Evolutionary conservation across 345 rosid species (phyloP).

Genomic region (Hibiscus mutabilis): DNA sequence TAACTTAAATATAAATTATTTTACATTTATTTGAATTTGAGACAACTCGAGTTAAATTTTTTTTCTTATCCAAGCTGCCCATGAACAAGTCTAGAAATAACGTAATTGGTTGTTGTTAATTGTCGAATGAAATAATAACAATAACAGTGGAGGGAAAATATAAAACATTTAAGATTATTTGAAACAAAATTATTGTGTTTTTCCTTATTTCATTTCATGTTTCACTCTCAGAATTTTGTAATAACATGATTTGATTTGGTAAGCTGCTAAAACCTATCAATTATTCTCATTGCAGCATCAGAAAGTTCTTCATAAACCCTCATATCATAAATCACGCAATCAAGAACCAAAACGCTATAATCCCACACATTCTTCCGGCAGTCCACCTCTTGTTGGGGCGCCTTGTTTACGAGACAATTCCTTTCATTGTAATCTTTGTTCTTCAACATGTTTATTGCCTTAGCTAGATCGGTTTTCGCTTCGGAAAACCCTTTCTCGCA

Average conservation of each 20-base stretch:
- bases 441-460: not conserved
- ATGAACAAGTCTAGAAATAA: too few species aligned
- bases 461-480: not conserved
- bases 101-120: too few species aligned
- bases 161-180: constrained; percentile 9
- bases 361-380: not conserved
- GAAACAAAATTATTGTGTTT: not conserved
- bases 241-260: not conserved
- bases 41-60: too few species aligned
- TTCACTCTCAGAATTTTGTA: not conserved
- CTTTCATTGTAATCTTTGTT: constrained; percentile 17
- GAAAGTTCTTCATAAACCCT: constrained; percentile 18
- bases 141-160: too few species aligned
- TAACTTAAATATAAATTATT: too few species aligned
- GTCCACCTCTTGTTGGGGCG: not conserved
- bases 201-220: not conserved
- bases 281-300: constrained; percentile 19
- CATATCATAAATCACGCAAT: not conserved
- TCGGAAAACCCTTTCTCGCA: not conserved
- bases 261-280: constrained; percentile 23
- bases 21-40: too few species aligned
- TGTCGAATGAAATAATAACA: too few species aligned
- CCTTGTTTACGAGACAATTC: not conserved
- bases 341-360: not conserved
- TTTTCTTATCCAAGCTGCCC: too few species aligned